These are phyloP conservation scores for Aspergillus felis DNA, from an alignment of 2,329 filamentous ascomycete species.

Conservation along the genomic window DNA sequence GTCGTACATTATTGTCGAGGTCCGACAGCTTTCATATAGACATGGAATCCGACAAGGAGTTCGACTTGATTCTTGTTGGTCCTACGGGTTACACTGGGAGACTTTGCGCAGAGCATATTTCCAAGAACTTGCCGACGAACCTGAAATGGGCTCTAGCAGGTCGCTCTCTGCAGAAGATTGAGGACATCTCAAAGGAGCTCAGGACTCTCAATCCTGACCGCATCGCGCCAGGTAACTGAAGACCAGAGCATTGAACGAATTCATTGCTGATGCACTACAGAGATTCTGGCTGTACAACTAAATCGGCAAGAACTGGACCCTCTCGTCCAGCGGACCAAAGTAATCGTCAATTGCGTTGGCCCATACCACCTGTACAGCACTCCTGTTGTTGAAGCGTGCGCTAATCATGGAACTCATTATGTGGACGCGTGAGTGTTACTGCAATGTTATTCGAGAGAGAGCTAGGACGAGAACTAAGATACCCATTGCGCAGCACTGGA, in stretches of 20 bases:
- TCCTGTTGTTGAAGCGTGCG: conserved; percentile 62
- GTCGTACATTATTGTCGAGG: neutral
- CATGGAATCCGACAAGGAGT: conserved; percentile 49
- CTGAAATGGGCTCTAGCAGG: conserved; percentile 86
- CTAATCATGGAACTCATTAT: conserved; percentile 63
- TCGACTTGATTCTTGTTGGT: conserved; percentile 64
- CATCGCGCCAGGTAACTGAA: conserved; percentile 58
- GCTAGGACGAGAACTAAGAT: conserved; percentile 1
- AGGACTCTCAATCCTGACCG: conserved; percentile 66
- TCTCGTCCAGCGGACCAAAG: conserved; percentile 53
- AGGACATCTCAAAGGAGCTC: conserved; percentile 63
- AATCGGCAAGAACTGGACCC: conserved; percentile 47
- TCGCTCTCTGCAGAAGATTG: conserved; percentile 72
- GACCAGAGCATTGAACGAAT: neutral
- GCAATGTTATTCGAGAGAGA: neutral
- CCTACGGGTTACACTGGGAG: conserved; percentile 81
- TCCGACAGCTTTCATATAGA: neutral
- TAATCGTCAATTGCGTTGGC: conserved; percentile 60
- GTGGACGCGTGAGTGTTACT: conserved; percentile 51
- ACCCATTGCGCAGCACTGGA: conserved; percentile 46
- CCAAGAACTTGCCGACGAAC: conserved; percentile 65
- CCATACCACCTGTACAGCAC: conserved; percentile 63
- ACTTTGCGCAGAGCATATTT: conserved; percentile 71
- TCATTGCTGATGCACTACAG: conserved; percentile 22
- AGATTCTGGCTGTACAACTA: conserved; percentile 46